These are phyloP conservation scores for Auriscalpium microsporum DNA, from an alignment of 768 basidiomycete genomes.

Conservation along the genomic window DNA sequence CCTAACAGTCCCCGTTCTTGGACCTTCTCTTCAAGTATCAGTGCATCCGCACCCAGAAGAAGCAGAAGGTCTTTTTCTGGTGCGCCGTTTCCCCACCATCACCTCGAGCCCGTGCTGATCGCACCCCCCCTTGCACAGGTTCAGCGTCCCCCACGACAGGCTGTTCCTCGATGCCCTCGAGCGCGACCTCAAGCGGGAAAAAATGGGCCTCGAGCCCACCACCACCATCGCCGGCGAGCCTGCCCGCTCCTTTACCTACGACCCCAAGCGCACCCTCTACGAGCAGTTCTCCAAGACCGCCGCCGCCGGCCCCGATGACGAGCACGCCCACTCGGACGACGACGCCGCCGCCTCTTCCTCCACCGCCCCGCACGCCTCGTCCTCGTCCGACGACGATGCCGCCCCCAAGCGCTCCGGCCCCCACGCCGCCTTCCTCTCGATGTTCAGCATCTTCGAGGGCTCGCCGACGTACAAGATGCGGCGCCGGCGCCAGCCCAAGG, in stretches of 20 bases:
- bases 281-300: slow-evolving; percentile 69
- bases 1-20: slow-evolving; percentile 76
- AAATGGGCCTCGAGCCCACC: slow-evolving; percentile 81
- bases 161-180: slow-evolving; percentile 96
- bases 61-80: slow-evolving; percentile 99
- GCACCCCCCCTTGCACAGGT: slow-evolving; percentile 44
- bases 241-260: slow-evolving; percentile 81
- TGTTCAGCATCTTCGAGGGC: slow-evolving; percentile 75
- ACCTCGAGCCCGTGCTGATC: slow-evolving; percentile 11
- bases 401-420: slow-evolving; percentile 17
- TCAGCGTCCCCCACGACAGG: slow-evolving; percentile 93
- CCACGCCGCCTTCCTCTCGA: slow-evolving; percentile 44
- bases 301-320: slow-evolving; percentile 23
- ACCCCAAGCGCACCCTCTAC: slow-evolving; percentile 75
- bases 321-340: slow-evolving; percentile 18
- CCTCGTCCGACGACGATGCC: slow-evolving; percentile 17
- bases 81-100: slow-evolving; percentile 27
- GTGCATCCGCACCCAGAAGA: slow-evolving; percentile 96
- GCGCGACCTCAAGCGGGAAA: slow-evolving; percentile 92
- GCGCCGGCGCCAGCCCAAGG: slow-evolving; percentile 59
- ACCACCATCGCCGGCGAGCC: slow-evolving; percentile 74
- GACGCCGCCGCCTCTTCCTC: slow-evolving; percentile 5
- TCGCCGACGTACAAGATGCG: slow-evolving; percentile 85
- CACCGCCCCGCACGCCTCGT: slow-evolving; percentile 10
- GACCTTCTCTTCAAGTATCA: slow-evolving; percentile 94